Conservation (phyloP, 129 eudicot genomes). For the Heracleum sosnowskyi region DNA sequence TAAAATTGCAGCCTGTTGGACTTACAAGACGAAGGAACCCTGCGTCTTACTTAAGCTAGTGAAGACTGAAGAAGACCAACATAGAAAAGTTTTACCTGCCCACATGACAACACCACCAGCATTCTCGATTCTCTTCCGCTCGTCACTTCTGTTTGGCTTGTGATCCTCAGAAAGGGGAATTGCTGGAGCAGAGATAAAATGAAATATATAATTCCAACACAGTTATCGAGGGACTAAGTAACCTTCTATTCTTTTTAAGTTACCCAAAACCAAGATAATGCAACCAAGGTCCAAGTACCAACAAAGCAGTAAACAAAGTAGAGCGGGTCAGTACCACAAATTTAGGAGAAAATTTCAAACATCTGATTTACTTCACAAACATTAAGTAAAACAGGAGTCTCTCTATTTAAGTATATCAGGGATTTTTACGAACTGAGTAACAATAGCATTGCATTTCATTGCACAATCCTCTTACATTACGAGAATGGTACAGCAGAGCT, state of each 20-base stretch:
- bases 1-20: background rate
- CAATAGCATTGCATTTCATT: background rate
- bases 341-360: no score
- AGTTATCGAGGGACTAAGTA: background rate
- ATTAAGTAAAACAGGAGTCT: background rate
- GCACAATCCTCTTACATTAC: background rate
- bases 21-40: background rate
- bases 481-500: background rate
- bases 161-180: constrained; percentile 89
- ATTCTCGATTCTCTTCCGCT: constrained; percentile 80
- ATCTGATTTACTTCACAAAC: background rate
- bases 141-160: constrained; percentile 85
- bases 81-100: constrained; percentile 52
- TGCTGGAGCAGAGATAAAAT: constrained; percentile 36
- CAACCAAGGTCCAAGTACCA: background rate
- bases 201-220: background rate
- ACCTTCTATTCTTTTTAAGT: background rate
- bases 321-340: background rate
- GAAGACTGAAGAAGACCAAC: background rate
- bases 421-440: background rate
- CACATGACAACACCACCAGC: constrained; percentile 97
- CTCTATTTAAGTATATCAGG: background rate
- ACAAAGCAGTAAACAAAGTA: background rate
- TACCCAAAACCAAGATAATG: background rate
- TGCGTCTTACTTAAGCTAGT: background rate